Percentiles rank a stretch among this genome's conserved stretches.
Conservation (phyloP, 1,284 basidiomycete species). For the Microbotryum lychnidis-dioicae region DNA sequence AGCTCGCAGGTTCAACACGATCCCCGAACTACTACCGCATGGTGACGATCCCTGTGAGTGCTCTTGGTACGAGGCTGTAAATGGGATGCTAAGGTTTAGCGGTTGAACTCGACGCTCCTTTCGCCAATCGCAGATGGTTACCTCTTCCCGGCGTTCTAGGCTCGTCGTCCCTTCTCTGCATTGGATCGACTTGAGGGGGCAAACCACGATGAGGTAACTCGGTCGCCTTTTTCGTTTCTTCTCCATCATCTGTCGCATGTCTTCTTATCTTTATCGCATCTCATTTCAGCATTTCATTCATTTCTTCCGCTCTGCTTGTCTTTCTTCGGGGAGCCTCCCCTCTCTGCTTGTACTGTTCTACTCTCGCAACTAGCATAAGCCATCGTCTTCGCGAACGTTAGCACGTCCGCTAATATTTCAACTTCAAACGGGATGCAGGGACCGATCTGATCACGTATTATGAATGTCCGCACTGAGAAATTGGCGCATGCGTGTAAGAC, state of each 20-base stretch:
- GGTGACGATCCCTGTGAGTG: conserved; percentile 21
- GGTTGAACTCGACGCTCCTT: neutral
- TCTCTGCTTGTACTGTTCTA: neutral
- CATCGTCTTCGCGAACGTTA: too few species aligned
- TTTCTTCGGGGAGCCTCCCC: neutral
- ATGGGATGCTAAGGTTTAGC: neutral
- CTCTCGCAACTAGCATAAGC: neutral
- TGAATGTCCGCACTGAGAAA: too few species aligned
- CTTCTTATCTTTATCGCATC: neutral
- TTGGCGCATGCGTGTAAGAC: too few species aligned
- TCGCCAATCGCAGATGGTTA: conserved; percentile 11
- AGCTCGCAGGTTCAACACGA: conserved; percentile 16
- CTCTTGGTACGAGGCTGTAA: neutral
- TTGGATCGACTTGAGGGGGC: neutral
- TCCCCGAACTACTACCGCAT: conserved; percentile 1
- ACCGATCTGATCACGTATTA: too few species aligned
- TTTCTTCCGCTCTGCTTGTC: neutral
- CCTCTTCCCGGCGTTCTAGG: conserved; percentile 25
- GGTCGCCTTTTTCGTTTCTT: neutral
- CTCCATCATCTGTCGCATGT: neutral
- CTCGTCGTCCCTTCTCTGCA: neutral
- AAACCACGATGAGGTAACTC: neutral
- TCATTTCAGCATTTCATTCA: neutral
- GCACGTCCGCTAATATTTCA: too few species aligned
- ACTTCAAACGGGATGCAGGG: too few species aligned